Conservation (phyloP, 192 early-diverging fungal species). For the Coemansia sp. region DNA sequence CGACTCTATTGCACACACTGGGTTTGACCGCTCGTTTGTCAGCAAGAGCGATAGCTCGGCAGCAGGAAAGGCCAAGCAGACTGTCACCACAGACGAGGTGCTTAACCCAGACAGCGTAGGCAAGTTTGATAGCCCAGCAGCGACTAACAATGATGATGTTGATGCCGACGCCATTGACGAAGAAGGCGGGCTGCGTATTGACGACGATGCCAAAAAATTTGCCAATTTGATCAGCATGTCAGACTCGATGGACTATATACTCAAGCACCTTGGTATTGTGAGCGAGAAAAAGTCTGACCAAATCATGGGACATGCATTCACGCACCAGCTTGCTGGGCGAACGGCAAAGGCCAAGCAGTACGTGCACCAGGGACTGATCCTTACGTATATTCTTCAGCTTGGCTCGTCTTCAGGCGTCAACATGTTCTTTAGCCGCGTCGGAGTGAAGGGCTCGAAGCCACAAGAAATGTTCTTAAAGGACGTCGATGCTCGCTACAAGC, state of each 20-base stretch:
- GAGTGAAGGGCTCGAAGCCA: constrained; percentile 54
- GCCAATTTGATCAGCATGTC: constrained; percentile 59
- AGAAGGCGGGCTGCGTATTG: constrained; percentile 56
- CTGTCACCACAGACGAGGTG: constrained; percentile 62
- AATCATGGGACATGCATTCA: constrained; percentile 83
- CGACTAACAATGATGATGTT: constrained; percentile 47
- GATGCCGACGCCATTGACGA: constrained; percentile 59
- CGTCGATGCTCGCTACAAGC: constrained; percentile 78
- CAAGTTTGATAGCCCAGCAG: constrained; percentile 14
- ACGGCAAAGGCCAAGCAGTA: constrained; percentile 64
- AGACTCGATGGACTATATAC: constrained; percentile 64
- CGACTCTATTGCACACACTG: constrained; percentile 64
- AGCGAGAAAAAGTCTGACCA: constrained; percentile 71
- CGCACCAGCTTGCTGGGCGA: constrained; percentile 70
- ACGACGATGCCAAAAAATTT: constrained; percentile 58
- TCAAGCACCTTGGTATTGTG: constrained; percentile 66
- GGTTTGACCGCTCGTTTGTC: constrained; percentile 66
- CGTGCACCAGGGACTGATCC: constrained; percentile 76
- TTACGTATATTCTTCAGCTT: constrained; percentile 82
- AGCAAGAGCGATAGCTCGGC: constrained; percentile 11
- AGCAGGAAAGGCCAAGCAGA: constrained; percentile 7
- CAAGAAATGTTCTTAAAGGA: constrained; percentile 81
- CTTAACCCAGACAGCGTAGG: constrained; percentile 55
- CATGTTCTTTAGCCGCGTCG: constrained; percentile 74
- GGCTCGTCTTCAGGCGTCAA: constrained; percentile 78